Evolutionary conservation across 2,329 filamentous ascomycete genomes (phyloP).

Genomic region (Alternaria rosae): DNA sequence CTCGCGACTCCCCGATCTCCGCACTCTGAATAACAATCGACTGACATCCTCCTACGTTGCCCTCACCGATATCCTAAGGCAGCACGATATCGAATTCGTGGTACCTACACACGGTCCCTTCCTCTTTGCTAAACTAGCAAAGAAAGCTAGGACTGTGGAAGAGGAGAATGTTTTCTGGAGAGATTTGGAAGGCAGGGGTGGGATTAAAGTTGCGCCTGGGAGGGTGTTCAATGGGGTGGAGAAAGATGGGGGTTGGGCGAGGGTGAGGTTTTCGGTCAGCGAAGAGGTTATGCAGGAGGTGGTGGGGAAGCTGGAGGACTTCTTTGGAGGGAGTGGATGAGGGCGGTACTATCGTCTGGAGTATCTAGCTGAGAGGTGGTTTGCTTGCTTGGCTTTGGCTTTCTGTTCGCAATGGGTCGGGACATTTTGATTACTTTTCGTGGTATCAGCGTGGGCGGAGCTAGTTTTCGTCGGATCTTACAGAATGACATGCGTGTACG

Average conservation of each 20-base stretch:
- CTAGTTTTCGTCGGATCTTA: neutral
- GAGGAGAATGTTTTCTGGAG: slow-evolving; percentile 33
- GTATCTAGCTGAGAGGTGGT: neutral
- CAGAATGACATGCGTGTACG: neutral
- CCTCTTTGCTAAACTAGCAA: slow-evolving; percentile 35
- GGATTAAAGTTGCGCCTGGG: slow-evolving; percentile 29
- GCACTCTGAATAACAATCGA: slow-evolving; percentile 33
- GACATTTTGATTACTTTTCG: neutral
- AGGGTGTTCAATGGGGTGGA: slow-evolving; percentile 33
- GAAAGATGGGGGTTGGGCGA: slow-evolving; percentile 39
- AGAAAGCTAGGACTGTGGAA: slow-evolving; percentile 13
- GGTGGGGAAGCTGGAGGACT: slow-evolving; percentile 21
- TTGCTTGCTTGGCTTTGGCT: neutral
- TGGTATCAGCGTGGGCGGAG: neutral
- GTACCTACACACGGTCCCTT: slow-evolving; percentile 37
- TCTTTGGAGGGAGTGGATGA: slow-evolving; percentile 12
- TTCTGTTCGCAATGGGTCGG: neutral
- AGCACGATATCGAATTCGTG: slow-evolving; percentile 29
- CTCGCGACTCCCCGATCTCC: slow-evolving; percentile 35
- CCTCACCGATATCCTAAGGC: slow-evolving; percentile 22
- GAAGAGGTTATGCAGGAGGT: slow-evolving; percentile 25
- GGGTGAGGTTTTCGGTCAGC: slow-evolving; percentile 32
- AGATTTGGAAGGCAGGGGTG: slow-evolving; percentile 20
- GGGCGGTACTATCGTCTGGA: neutral
- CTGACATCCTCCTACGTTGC: slow-evolving; percentile 29